Evolutionary conservation across 345 rosid species (phyloP).

Genomic region (Arabidopsis suecica): DNA sequence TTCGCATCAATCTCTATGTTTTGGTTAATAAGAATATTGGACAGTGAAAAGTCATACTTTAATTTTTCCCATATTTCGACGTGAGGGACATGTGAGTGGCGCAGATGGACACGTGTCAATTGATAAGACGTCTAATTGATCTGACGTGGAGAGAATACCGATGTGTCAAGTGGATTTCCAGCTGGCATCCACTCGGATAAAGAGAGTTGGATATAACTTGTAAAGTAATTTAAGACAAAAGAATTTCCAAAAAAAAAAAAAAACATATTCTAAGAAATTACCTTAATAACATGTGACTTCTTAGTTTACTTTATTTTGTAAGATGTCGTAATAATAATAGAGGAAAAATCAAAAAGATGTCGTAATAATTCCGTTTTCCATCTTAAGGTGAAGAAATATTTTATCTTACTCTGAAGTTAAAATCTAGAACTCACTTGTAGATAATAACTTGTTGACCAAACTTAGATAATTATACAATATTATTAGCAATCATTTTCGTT

Average conservation of each 20-base stretch:
- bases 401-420: background rate
- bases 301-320: slow-evolving; percentile 22
- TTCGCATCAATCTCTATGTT: slow-evolving; percentile 28
- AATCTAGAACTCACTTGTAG: slow-evolving; percentile 1
- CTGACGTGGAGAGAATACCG: slow-evolving; percentile 26
- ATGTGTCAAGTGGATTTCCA: slow-evolving; percentile 36
- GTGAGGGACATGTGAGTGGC: slow-evolving; percentile 16
- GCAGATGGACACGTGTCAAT: slow-evolving; percentile 27
- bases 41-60: slow-evolving; percentile 14
- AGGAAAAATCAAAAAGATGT: too few species aligned
- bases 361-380: background rate
- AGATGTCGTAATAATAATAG: slow-evolving; percentile 6
- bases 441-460: slow-evolving; percentile 13
- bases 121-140: background rate
- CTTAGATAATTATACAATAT: slow-evolving; percentile 1
- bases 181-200: slow-evolving; percentile 34
- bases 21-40: slow-evolving; percentile 28
- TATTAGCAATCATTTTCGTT: slow-evolving; percentile 36
- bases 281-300: slow-evolving; percentile 20
- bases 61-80: background rate
- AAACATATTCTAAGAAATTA: background rate
- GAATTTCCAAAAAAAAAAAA: background rate
- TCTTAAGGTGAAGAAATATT: background rate
- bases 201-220: slow-evolving; percentile 30
- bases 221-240: background rate